Evolutionary conservation across 2,329 filamentous ascomycete species (phyloP).

Genomic region (Neurospora sp.): DNA sequence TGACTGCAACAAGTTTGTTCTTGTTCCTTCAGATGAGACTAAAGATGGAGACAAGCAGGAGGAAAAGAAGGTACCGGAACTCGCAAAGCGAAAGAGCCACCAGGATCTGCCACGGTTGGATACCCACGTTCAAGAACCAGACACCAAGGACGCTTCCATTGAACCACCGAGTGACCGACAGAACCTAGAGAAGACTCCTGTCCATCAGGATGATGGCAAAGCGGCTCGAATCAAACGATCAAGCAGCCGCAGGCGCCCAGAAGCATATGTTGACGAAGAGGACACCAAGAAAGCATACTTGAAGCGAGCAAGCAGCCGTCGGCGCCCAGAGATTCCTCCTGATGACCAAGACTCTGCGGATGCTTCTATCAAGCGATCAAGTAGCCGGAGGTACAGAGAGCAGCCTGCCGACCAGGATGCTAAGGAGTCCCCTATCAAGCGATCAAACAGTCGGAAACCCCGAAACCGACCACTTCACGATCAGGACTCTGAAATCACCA

Average conservation of each 20-base stretch:
- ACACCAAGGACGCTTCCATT: conserved; percentile 9
- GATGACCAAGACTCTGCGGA: neutral
- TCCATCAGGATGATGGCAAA: conserved; percentile 11
- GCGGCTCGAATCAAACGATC: neutral
- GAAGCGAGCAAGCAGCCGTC: conserved; percentile 23
- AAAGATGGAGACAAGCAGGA: conserved; percentile 16
- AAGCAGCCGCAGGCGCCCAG: conserved; percentile 1
- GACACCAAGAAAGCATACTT: neutral
- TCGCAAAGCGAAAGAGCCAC: conserved; percentile 26
- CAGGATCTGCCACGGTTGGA: conserved; percentile 36
- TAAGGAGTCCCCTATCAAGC: neutral
- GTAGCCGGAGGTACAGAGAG: neutral
- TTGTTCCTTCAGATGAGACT: conserved; percentile 19
- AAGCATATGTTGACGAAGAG: neutral
- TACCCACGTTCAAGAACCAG: conserved; percentile 27
- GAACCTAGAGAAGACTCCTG: conserved; percentile 11
- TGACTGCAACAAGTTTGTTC: conserved; percentile 30
- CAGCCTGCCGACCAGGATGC: neutral
- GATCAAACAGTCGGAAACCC: neutral
- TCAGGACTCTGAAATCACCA: neutral
- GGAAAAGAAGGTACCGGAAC: conserved; percentile 19
- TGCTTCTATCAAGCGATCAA: neutral
- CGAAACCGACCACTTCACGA: neutral
- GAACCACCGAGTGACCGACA: conserved; percentile 14
- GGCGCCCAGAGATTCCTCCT: conserved; percentile 29